Conservation (phyloP, 1,139 yeast species). For the Kurtzmaniella quercitrusa region DNA sequence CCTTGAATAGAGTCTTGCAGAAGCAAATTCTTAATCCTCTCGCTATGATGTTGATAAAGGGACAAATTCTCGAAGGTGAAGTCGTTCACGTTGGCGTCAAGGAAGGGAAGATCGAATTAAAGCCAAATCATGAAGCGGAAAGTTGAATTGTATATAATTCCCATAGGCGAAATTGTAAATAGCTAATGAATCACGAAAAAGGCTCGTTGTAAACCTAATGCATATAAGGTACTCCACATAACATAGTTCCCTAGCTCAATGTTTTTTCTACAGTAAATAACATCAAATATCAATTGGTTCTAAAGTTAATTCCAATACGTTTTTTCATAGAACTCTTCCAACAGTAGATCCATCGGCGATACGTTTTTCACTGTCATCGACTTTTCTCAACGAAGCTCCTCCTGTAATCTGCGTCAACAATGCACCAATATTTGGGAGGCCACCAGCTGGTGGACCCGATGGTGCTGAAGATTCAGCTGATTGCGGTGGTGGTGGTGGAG, state of each 20-base stretch:
- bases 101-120: constrained; percentile 28
- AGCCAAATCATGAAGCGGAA: constrained; percentile 44
- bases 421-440: constrained; percentile 36
- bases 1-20: constrained; percentile 85
- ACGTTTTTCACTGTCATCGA: constrained; percentile 42
- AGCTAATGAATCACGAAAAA: neutral
- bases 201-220: no score
- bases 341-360: constrained; percentile 43
- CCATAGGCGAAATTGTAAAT: neutral
- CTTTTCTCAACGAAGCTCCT: constrained; percentile 48
- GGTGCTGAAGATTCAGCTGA: constrained; percentile 15
- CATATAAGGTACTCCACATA: no score
- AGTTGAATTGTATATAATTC: constrained; percentile 1
- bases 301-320: neutral
- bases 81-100: constrained; percentile 42
- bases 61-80: constrained; percentile 71
- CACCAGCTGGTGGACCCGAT: constrained; percentile 19
- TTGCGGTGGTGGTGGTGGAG: constrained; percentile 25
- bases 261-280: no score
- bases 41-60: constrained; percentile 75
- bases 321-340: constrained; percentile 41
- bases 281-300: no score
- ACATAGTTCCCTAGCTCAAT: no score
- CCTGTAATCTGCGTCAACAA: constrained; percentile 55
- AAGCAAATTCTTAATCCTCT: constrained; percentile 79